A percentile compares a stretch with the other conserved stretches of the same genome.
Conservation (phyloP, 495 filamentous ascomycete genomes). For the Pseudomonodictys pantanalensis region DNA sequence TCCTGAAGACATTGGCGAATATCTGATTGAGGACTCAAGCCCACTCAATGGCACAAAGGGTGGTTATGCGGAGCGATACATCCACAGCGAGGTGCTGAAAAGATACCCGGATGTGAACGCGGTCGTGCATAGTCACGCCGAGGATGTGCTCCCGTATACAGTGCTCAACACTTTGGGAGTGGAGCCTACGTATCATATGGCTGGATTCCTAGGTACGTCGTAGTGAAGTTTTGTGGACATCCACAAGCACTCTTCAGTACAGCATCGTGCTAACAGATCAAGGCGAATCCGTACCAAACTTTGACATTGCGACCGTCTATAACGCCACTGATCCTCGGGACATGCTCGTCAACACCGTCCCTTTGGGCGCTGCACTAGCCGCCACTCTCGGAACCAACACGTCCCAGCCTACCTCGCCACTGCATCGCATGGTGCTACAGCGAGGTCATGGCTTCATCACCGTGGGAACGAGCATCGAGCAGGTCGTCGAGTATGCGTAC, state of each 20-base stretch:
- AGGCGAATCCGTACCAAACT: constrained; percentile 31
- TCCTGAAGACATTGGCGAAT: constrained; percentile 33
- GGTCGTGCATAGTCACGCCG: constrained; percentile 48
- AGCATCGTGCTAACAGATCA: neutral
- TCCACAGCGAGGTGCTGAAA: constrained; percentile 47
- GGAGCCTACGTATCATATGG: constrained; percentile 45
- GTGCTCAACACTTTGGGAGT: constrained; percentile 37
- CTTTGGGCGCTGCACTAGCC: constrained; percentile 46
- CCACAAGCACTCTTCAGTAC: neutral
- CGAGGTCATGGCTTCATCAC: constrained; percentile 38
- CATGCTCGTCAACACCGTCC: constrained; percentile 42
- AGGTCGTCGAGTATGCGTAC: constrained; percentile 33
- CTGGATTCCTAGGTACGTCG: constrained; percentile 34
- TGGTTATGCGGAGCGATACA: constrained; percentile 36
- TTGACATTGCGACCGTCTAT: constrained; percentile 26
- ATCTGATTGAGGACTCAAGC: constrained; percentile 28
- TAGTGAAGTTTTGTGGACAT: no score
- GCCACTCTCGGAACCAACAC: constrained; percentile 28
- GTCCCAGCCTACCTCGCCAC: constrained; percentile 12
- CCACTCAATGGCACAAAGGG: constrained; percentile 24
- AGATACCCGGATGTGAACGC: constrained; percentile 42
- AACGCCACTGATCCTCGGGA: constrained; percentile 25
- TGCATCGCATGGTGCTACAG: constrained; percentile 32
- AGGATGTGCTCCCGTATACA: constrained; percentile 46
- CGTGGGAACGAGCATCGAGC: constrained; percentile 26